These are phyloP conservation scores for Leishmania tropica DNA, from an alignment of 208 protist species.

Conservation along the genomic window DNA sequence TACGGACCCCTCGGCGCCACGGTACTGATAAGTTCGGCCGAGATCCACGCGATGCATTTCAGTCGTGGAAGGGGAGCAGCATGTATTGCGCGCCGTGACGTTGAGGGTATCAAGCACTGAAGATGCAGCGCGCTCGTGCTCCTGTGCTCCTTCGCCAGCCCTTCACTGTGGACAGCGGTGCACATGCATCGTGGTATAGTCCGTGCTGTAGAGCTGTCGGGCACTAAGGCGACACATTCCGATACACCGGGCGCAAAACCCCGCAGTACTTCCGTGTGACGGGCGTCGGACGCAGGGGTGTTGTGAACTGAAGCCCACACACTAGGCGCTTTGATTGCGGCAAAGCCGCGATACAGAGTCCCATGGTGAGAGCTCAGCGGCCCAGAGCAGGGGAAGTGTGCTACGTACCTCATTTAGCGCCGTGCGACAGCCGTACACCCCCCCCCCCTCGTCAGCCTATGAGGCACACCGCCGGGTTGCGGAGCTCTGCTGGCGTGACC, in stretches of 20 bases:
- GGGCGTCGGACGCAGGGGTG: slow-evolving; percentile 13
- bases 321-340: slow-evolving; percentile 45
- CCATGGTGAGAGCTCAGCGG: slow-evolving; percentile 54
- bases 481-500: slow-evolving; percentile 26
- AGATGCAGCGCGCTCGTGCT: slow-evolving; percentile 25
- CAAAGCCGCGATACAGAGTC: slow-evolving; percentile 50
- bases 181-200: slow-evolving; percentile 39
- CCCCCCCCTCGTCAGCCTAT: slow-evolving; percentile 5
- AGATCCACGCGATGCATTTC: no score
- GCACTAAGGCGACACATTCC: slow-evolving; percentile 32
- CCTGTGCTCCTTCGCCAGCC: background rate
- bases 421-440: background rate
- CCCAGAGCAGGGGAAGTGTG: slow-evolving; percentile 34
- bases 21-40: no score
- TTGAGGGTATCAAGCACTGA: background rate
- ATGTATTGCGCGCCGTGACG: slow-evolving; percentile 29
- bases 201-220: slow-evolving; percentile 45
- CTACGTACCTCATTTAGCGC: slow-evolving; percentile 56
- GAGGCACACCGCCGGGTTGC: slow-evolving; percentile 12
- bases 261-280: slow-evolving; percentile 52
- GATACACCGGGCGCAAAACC: slow-evolving; percentile 37
- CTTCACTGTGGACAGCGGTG: slow-evolving; percentile 35
- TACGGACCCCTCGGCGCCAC: background rate
- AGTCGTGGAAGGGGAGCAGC: no score
- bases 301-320: slow-evolving; percentile 46